Evolutionary conservation across 371 early-diverging fungal species (phyloP).

Genomic region (Syncephalis fuscata): DNA sequence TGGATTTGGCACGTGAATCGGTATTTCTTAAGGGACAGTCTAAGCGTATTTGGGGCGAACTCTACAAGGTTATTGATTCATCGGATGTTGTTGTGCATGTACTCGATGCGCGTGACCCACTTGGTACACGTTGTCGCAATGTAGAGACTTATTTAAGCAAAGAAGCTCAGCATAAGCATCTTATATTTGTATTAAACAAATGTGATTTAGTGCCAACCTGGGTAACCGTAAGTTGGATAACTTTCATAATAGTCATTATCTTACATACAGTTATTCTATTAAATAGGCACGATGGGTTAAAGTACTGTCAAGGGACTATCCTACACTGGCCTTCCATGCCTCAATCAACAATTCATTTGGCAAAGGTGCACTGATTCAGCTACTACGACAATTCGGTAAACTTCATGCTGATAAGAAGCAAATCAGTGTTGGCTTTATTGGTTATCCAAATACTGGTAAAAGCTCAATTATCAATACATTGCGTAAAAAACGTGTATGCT

Average conservation of each 20-base stretch:
- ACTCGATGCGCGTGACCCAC: constrained; percentile 97
- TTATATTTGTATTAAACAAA: constrained; percentile 99
- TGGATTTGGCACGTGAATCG: constrained; percentile 64
- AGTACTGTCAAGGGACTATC: constrained; percentile 76
- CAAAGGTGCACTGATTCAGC: constrained; percentile 92
- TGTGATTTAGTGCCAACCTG: constrained; percentile 98
- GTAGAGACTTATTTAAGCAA: constrained; percentile 87
- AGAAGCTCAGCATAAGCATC: constrained; percentile 93
- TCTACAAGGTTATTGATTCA: constrained; percentile 99
- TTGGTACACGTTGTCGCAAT: constrained; percentile 89
- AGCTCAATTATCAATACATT: constrained; percentile 98
- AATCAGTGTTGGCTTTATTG: constrained; percentile 95
- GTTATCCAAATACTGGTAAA: constrained; percentile 95
- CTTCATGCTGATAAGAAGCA: constrained; percentile 95
- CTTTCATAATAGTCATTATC: too few species aligned
- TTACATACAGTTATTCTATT: too few species aligned
- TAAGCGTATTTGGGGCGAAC: constrained; percentile 98
- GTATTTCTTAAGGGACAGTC: constrained; percentile 92
- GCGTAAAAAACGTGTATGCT: constrained; percentile 93
- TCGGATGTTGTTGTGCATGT: constrained; percentile 98
- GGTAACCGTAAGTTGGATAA: constrained; percentile 45
- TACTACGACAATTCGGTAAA: constrained; percentile 91
- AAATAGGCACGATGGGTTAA: constrained; percentile 74
- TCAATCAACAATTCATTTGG: constrained; percentile 96
- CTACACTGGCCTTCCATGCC: constrained; percentile 98